These are phyloP conservation scores for Lodderomyces metapsilosis DNA, from an alignment of 1,139 yeast species.

Conservation along the genomic window DNA sequence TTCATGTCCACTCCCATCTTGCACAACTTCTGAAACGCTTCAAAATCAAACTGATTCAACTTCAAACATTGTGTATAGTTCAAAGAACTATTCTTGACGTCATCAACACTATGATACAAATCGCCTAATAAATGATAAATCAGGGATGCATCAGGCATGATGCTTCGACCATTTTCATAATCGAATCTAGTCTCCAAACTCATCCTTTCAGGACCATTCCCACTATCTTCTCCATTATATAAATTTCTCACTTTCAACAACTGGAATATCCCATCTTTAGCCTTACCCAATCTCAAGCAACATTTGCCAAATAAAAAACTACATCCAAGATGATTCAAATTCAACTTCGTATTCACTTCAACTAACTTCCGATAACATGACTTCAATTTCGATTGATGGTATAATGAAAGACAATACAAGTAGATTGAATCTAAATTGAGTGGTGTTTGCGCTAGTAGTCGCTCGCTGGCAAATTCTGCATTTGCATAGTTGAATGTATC, in stretches of 20 bases:
- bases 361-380: conserved; percentile 56
- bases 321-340: conserved; percentile 66
- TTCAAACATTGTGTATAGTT: conserved; percentile 68
- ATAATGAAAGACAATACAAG: conserved; percentile 62
- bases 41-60: conserved; percentile 80
- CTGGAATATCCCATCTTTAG: conserved; percentile 63
- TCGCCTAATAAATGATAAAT: conserved; percentile 70
- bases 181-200: conserved; percentile 3
- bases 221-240: conserved; percentile 53
- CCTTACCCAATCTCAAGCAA: conserved; percentile 56
- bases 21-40: conserved; percentile 77
- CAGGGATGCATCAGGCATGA: conserved; percentile 64
- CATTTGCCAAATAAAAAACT: conserved; percentile 66
- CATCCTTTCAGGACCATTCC: not conserved
- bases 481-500: conserved; percentile 68
- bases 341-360: conserved; percentile 25
- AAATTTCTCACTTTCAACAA: conserved; percentile 36
- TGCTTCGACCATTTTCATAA: conserved; percentile 21
- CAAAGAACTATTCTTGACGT: conserved; percentile 61
- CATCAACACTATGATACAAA: conserved; percentile 58
- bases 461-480: conserved; percentile 81
- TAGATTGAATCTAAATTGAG: conserved; percentile 54
- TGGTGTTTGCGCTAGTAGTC: conserved; percentile 57
- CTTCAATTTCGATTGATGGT: conserved; percentile 54
- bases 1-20: conserved; percentile 67